phyloP scores from a whole-genome alignment of 1,284 basidiomycete species.

The Neolentinus lepideus region DNA sequence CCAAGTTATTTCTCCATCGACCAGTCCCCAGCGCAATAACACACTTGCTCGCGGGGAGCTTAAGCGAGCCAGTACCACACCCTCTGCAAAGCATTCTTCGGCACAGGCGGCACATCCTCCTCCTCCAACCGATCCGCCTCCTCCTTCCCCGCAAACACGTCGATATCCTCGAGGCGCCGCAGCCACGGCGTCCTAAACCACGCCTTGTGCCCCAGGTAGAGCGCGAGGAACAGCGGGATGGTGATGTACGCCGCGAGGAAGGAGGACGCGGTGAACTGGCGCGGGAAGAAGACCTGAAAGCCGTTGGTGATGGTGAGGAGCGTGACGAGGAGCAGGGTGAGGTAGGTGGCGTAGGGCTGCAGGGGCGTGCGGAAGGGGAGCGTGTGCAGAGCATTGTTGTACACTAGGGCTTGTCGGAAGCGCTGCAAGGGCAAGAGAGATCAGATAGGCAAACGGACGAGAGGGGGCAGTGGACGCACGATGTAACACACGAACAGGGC shows the following conservation, averaged over 20 bases:
- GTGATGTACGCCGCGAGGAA: constrained; percentile 2
- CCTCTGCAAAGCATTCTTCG: neutral
- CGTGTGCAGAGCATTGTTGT: neutral
- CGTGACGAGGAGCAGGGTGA: neutral
- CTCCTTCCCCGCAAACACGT: neutral
- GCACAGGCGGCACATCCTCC: neutral
- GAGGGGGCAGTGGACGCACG: neutral
- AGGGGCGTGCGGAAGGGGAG: constrained; percentile 1
- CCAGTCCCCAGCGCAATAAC: too few species aligned
- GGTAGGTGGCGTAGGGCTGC: neutral
- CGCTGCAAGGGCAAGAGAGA: neutral
- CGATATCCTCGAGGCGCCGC: neutral
- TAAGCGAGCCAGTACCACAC: constrained; percentile 1
- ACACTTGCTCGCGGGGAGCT: too few species aligned
- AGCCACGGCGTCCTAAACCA: constrained; percentile 1
- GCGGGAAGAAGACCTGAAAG: neutral
- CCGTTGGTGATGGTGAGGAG: constrained; percentile 1
- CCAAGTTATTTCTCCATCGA: too few species aligned
- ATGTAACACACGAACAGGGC: neutral
- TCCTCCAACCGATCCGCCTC: neutral
- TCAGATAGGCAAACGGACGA: too few species aligned
- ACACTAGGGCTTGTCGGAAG: neutral
- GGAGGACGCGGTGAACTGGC: neutral
- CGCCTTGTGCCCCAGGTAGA: constrained; percentile 1
- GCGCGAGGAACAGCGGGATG: neutral